Conservation (phyloP, 1,139 yeast species). For the Suzukiozyma palmioleophila region DNA sequence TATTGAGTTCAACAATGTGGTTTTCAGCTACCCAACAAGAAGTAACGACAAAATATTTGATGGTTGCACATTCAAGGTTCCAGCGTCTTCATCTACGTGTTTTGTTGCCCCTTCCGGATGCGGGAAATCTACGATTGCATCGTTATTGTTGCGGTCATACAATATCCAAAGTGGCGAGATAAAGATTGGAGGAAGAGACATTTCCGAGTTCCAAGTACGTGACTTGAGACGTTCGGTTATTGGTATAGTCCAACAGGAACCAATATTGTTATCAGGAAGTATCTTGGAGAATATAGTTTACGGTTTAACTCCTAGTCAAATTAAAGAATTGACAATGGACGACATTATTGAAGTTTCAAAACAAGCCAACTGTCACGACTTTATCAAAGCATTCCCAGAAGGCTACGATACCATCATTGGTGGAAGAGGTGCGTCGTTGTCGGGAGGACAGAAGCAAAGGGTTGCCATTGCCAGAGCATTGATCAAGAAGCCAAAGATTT, state of each 20-base stretch:
- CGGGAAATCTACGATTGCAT: constrained; percentile 83
- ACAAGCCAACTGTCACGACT: constrained; percentile 56
- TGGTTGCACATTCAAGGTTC: constrained; percentile 55
- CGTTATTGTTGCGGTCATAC: constrained; percentile 69
- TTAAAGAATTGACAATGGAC: constrained; percentile 34
- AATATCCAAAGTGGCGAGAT: constrained; percentile 54
- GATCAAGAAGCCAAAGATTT: constrained; percentile 56
- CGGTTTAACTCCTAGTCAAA: constrained; percentile 58
- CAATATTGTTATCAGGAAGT: constrained; percentile 73
- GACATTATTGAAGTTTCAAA: constrained; percentile 40
- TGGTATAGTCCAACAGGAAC: constrained; percentile 89
- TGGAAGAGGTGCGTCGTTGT: constrained; percentile 53
- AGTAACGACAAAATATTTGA: constrained; percentile 69
- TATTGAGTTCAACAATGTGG: constrained; percentile 62
- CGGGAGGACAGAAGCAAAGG: constrained; percentile 90
- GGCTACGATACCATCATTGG: constrained; percentile 53
- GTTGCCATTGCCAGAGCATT: constrained; percentile 84
- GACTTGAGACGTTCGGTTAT: constrained; percentile 64
- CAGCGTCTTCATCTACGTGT: constrained; percentile 77
- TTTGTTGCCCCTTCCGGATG: constrained; percentile 91
- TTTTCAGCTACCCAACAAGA: constrained; percentile 83
- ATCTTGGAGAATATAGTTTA: constrained; percentile 76
- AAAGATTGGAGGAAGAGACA: constrained; percentile 60
- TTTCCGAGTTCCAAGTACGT: constrained; percentile 61
- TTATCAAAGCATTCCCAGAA: constrained; percentile 46